Conservation (phyloP, 2,329 filamentous ascomycete genomes). For the Colletotrichum sp. region DNA sequence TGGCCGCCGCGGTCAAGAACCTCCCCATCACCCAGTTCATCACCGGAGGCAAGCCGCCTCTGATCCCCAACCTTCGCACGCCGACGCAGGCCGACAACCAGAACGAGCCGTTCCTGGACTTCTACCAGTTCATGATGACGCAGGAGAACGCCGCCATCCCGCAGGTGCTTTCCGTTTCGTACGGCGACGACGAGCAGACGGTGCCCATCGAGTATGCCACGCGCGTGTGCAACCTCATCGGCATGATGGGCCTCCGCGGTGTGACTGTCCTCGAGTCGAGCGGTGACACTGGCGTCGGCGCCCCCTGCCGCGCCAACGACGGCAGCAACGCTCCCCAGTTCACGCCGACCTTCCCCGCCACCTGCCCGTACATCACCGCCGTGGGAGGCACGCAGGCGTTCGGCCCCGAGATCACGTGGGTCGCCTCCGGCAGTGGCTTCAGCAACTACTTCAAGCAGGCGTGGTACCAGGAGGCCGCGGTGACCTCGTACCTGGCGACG, state of each 20-base stretch:
- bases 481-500: constrained; percentile 44
- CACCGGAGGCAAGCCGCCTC: constrained; percentile 31
- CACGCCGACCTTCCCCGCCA: constrained; percentile 28
- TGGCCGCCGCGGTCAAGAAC: constrained; percentile 57
- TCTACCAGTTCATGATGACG: constrained; percentile 62
- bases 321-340: constrained; percentile 36
- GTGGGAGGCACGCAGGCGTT: constrained; percentile 59
- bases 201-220: constrained; percentile 63
- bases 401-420: constrained; percentile 57
- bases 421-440: constrained; percentile 59
- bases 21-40: constrained; percentile 29
- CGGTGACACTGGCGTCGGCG: constrained; percentile 64
- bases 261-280: constrained; percentile 66
- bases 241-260: constrained; percentile 67
- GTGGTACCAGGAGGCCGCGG: constrained; percentile 50
- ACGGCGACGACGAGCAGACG: constrained; percentile 71
- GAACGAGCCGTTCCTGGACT: constrained; percentile 75
- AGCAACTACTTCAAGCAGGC: constrained; percentile 51
- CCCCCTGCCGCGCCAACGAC: constrained; percentile 57
- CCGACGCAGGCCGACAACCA: constrained; percentile 42
- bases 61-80: constrained; percentile 30
- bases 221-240: constrained; percentile 65
- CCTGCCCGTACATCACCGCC: constrained; percentile 61
- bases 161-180: constrained; percentile 67
- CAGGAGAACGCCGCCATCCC: constrained; percentile 59